Base-by-base conservation (phyloP, 345 rosid genomes). In the Excoecaria agallocha region DNA sequence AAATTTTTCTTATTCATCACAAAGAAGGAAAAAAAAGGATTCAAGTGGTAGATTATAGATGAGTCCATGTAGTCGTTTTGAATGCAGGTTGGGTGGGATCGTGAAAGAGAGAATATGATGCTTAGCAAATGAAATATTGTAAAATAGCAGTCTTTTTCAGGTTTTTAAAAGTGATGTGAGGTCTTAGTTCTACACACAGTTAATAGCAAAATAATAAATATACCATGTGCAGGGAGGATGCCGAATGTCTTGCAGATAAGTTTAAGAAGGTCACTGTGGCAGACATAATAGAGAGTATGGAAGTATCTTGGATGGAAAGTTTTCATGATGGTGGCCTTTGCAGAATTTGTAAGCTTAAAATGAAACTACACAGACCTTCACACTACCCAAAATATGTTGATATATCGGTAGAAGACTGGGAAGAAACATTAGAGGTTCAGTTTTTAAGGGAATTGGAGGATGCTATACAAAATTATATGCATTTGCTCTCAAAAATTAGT, bases 381-480 rank as follows among this genome's bases (percentile, higher is more conserved):
- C 84, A 86, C 79, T 88, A 87, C 76, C 92, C 89, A 2, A 80
- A 76, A 80, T 66, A 80, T 79, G 77, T 83, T 37, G 80, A 84
- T 70, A 75, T 87, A 64, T 71, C 91, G 13, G 73, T 79, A 43
- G 78, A 85, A 67, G 88, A 89, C 78, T 95, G 98, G 89, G 80
- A 80, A 71, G 90, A 91, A 73, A 84, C 87, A 20, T 80, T 95
- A 66, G 78, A 73, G 54, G 79, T 76, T 68, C 68, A 43, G 45
- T 95, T 83, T 85, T 69, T 88, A 78, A 91, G 98, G 84, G 91
- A 85, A 74, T 80, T 95, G 84, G 99, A 95, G 85, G 99, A 95
- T 78, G 92, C 97, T 58, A 87, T 93, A 72, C 90, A 91, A 78
- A 91, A 35, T 74, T 96, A 93, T 77, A 68, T 93, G 66, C 61